A percentile compares a stretch with the other conserved stretches of the same genome.
phyloP scores from a whole-genome alignment of 2,329 filamentous ascomycete species.

The Xylaria sp. region DNA sequence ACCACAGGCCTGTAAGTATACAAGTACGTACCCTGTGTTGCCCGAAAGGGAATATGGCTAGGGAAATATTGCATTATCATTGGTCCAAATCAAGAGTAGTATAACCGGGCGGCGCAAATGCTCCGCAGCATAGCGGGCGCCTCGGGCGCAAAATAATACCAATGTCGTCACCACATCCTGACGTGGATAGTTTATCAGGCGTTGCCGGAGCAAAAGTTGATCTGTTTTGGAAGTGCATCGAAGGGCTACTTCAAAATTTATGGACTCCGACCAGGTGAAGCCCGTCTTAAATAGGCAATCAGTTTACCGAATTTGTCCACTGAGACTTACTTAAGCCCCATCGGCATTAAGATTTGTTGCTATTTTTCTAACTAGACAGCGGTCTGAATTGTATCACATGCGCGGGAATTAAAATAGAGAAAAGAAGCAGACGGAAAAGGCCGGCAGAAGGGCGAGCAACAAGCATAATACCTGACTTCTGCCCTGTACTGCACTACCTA shows the following conservation, averaged over 20 bases:
- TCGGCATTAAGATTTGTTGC: neutral
- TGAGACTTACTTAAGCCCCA: neutral
- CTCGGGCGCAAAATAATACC: neutral
- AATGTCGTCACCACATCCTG: slow-evolving; percentile 36
- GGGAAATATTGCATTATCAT: slow-evolving; percentile 13
- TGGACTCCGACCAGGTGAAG: neutral
- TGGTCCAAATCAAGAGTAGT: slow-evolving; percentile 4
- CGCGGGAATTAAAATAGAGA: neutral
- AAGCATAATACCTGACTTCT: slow-evolving; percentile 23
- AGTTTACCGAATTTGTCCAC: slow-evolving; percentile 4
- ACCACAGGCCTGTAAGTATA: neutral
- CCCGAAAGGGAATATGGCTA: slow-evolving; percentile 24
- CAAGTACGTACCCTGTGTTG: slow-evolving; percentile 12
- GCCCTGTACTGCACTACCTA: too few species aligned
- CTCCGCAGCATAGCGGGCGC: slow-evolving; percentile 28
- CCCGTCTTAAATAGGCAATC: slow-evolving; percentile 6
- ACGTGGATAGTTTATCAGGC: slow-evolving; percentile 1
- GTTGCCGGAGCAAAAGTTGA: neutral
- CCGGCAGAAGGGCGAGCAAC: slow-evolving; percentile 9
- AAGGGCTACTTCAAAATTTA: neutral
- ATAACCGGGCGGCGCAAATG: slow-evolving; percentile 32
- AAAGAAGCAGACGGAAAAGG: slow-evolving; percentile 3
- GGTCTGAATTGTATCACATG: neutral
- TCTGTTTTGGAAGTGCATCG: neutral
- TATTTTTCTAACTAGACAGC: neutral